Evolutionary conservation across 305 asterid genomes (phyloP).

Genomic region (Caryopteris hybrid): DNA sequence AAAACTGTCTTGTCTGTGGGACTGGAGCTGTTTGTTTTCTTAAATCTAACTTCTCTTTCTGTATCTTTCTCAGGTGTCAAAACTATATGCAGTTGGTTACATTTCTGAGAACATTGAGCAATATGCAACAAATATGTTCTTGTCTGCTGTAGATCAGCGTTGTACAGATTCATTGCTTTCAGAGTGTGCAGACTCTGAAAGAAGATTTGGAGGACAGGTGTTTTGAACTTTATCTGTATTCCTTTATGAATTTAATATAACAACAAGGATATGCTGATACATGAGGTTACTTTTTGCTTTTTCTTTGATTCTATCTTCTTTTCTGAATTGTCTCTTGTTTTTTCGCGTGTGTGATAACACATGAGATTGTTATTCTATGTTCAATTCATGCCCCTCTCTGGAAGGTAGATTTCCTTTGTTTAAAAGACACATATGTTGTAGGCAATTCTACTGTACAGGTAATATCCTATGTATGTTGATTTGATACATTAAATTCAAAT

Average conservation of each 20-base stretch:
- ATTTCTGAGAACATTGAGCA: constrained; percentile 76
- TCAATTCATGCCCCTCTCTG: no score
- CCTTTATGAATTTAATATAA: not conserved
- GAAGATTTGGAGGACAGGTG: constrained; percentile 65
- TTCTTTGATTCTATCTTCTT: not conserved
- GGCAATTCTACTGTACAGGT: no score
- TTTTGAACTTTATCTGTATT: not conserved
- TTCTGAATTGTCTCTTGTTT: not conserved
- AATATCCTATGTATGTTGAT: no score
- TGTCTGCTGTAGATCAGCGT: constrained; percentile 60
- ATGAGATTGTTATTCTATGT: not conserved
- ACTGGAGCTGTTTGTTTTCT: constrained; percentile 19
- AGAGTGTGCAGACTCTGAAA: constrained; percentile 43
- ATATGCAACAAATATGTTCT: constrained; percentile 72
- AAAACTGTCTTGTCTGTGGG: not conserved
- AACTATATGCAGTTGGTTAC: constrained; percentile 58
- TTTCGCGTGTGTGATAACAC: not conserved
- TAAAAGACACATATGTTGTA: no score
- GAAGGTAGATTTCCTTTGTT: no score
- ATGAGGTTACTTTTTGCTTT: not conserved
- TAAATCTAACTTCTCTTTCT: constrained; percentile 17
- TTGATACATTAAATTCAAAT: no score
- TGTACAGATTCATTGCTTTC: constrained; percentile 47
- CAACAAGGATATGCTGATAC: not conserved
- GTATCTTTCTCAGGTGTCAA: constrained; percentile 69